Percentiles rank a stretch among this genome's conserved stretches.
These are phyloP conservation scores for Trichoderma breve DNA, from an alignment of 2,329 filamentous ascomycete species.

Conservation along the genomic window DNA sequence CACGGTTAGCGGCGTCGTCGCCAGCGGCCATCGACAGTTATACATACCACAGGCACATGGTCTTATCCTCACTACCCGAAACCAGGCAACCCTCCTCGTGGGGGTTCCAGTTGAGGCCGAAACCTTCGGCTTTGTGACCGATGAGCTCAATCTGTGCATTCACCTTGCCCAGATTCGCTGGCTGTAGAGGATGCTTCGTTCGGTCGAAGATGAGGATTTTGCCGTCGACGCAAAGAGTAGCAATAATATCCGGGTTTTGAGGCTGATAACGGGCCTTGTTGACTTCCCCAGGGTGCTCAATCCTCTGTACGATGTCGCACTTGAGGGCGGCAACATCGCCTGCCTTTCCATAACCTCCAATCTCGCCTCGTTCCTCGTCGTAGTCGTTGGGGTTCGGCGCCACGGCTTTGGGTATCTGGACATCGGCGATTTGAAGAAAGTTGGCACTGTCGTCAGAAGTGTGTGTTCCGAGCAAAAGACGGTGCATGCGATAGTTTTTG, in stretches of 20 bases:
- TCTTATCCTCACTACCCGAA: conserved; percentile 88
- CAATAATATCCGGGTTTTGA: conserved; percentile 95
- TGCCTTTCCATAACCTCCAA: conserved; percentile 85
- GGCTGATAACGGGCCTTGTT: conserved; percentile 99
- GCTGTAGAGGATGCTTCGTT: conserved; percentile 83
- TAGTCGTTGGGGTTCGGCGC: conserved; percentile 77
- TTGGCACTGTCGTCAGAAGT: conserved; percentile 84
- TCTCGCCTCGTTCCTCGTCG: conserved; percentile 87
- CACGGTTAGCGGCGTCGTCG: conserved; percentile 4
- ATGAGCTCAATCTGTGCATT: conserved; percentile 81
- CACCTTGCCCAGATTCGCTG: conserved; percentile 60
- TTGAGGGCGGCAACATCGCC: conserved; percentile 69
- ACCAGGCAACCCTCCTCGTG: conserved; percentile 77
- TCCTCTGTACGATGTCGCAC: conserved; percentile 91
- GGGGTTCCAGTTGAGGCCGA: conserved; percentile 89
- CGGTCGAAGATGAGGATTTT: conserved; percentile 92
- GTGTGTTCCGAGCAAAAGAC: conserved; percentile 90
- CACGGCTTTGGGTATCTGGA: conserved; percentile 82
- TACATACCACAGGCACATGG: conserved; percentile 81
- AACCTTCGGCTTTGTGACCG: conserved; percentile 86
- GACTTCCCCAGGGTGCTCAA: conserved; percentile 93
- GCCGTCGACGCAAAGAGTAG: conserved; percentile 85
- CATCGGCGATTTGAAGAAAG: conserved; percentile 90
- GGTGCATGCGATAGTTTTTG: conserved; percentile 83
- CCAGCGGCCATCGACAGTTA: background rate